Conservation (phyloP, 2,329 filamentous ascomycete genomes). For the Diaporthe amygdali region DNA sequence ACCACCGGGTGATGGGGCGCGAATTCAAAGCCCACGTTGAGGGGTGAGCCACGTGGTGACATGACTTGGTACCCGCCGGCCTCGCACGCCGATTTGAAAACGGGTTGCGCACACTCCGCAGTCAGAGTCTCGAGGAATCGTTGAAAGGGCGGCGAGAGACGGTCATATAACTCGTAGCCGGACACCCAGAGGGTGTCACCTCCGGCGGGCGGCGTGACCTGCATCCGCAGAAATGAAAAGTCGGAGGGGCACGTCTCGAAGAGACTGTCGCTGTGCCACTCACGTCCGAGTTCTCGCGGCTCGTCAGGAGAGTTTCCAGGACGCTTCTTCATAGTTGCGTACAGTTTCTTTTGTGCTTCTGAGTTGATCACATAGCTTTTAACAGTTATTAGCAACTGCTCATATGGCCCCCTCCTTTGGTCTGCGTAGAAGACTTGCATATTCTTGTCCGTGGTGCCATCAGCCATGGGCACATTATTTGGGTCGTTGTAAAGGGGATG, state of each 20-base stretch:
- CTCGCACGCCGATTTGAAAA: constrained; percentile 54
- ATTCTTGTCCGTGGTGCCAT: constrained; percentile 41
- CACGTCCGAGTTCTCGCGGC: constrained; percentile 41
- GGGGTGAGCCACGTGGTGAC: constrained; percentile 51
- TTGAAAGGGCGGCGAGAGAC: constrained; percentile 61
- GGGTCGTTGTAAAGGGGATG: constrained; percentile 41
- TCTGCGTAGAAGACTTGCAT: constrained; percentile 33
- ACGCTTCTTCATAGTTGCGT: constrained; percentile 41
- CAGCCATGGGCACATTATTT: constrained; percentile 41
- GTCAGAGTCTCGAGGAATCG: constrained; percentile 64
- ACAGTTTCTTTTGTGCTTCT: constrained; percentile 39
- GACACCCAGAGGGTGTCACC: constrained; percentile 71
- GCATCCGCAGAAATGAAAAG: constrained; percentile 63
- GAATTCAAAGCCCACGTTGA: constrained; percentile 54
- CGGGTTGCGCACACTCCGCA: constrained; percentile 56
- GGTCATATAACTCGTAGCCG: constrained; percentile 71
- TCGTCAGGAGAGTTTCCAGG: constrained; percentile 29
- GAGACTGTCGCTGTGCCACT: constrained; percentile 69
- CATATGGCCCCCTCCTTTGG: too few species aligned
- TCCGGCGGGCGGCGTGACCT: constrained; percentile 57
- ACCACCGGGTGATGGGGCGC: constrained; percentile 59
- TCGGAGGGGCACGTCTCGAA: constrained; percentile 70
- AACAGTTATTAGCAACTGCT: neutral
- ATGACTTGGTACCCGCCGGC: constrained; percentile 51
- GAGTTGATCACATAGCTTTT: constrained; percentile 43